Evolutionary conservation across 345 rosid species (phyloP), one percentile per base, ranked within the genome.

Genomic region (Corchorus capsularis): DNA sequence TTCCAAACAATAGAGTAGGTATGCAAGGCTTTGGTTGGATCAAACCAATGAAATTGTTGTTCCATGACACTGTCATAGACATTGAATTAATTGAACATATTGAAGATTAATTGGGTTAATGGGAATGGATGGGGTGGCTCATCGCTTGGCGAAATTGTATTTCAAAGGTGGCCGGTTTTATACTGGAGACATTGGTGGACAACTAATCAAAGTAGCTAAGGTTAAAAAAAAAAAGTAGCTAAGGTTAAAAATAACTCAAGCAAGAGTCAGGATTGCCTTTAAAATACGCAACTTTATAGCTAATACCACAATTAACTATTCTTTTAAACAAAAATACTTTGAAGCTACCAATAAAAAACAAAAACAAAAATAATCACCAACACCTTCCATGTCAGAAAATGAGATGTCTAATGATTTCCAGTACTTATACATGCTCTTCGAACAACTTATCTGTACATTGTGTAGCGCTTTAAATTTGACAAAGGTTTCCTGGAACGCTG

Each of bases 1-100:
- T 90, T 90, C 92, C 94, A 90, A 50, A 87, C 79, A 69, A 89
- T 79, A 37, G 94, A 85, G n/a, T 90, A 90, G 11, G 92, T 89
- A 86, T 90, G 92, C 79, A 90, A 90, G 77, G 85, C 82, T 52
- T 79, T 80, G 9, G 92, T 84, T 10, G 90, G 93, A 8, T 90
- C 90, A n/a, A 88, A 86, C 91, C 91, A 89, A 74, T 87, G 84
- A 77, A 88, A 90, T 74, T 90, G 92, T 52, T 90, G 91, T 62
- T 90, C 91, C 76, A 86, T 87, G 80, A 84, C 75, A 53, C 94
- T 27, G 27, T 27, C 27, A 27, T 27, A 1, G 27, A 27, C 27
- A 27, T 27, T 27, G 27, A 27, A 27, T 0, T 0, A 27, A 27
- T 27, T 27, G 27, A 27, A 27, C n/a, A n/a, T n/a, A n/a, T n/a